Evolutionary conservation across 2,329 filamentous ascomycete genomes (phyloP).

Genomic region (Chaetomiaceae sp.): DNA sequence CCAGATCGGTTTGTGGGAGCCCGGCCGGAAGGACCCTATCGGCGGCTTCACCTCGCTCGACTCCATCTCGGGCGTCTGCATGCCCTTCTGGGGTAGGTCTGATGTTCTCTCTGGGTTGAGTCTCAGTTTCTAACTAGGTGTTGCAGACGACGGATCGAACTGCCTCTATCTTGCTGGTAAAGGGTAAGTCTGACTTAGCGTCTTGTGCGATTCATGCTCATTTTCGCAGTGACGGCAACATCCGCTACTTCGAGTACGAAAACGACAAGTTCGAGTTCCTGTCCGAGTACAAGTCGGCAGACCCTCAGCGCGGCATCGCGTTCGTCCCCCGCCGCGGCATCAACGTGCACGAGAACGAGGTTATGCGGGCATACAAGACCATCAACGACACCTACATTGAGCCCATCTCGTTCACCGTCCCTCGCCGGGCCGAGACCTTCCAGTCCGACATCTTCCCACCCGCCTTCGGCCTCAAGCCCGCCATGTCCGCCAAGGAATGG

Average conservation of each 20-base stretch:
- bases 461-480: slow-evolving; percentile 72
- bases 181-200: slow-evolving; percentile 57
- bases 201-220: slow-evolving; percentile 1
- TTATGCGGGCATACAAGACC: slow-evolving; percentile 95
- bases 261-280: slow-evolving; percentile 98
- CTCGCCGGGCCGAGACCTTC: slow-evolving; percentile 87
- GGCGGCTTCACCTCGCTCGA: slow-evolving; percentile 88
- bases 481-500: slow-evolving; percentile 78
- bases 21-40: slow-evolving; percentile 78
- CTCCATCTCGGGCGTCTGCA: slow-evolving; percentile 95
- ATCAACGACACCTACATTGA: slow-evolving; percentile 93
- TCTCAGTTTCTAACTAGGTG: slow-evolving; percentile 25
- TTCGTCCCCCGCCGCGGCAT: slow-evolving; percentile 94
- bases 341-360: slow-evolving; percentile 94
- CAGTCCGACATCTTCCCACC: slow-evolving; percentile 97
- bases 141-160: slow-evolving; percentile 77
- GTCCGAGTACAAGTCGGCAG: slow-evolving; percentile 93
- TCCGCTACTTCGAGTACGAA: slow-evolving; percentile 96
- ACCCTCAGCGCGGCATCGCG: slow-evolving; percentile 89
- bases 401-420: slow-evolving; percentile 95
- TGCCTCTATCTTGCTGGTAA: slow-evolving; percentile 96
- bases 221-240: slow-evolving; percentile 78
- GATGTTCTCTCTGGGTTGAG: background rate
- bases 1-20: slow-evolving; percentile 93
- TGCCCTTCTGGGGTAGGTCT: slow-evolving; percentile 88